These are phyloP conservation scores for Avena eriantha DNA, from an alignment of 176 grass and related monocot species.

Conservation along the genomic window DNA sequence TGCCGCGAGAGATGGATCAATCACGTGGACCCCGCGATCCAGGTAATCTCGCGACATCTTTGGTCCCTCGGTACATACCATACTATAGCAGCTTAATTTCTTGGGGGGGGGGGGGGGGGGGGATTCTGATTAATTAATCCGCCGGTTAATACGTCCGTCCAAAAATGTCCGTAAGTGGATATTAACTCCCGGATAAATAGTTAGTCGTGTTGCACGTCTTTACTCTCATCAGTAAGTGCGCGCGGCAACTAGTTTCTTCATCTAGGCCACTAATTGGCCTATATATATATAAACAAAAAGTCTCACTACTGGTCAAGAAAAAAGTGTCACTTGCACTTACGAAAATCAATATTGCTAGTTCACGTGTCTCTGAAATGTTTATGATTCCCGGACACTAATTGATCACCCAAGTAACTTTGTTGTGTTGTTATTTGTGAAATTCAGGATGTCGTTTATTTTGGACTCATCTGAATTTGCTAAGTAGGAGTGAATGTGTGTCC, in stretches of 20 bases:
- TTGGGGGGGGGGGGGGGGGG: no score
- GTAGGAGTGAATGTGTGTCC: background rate
- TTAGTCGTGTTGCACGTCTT: slow-evolving; percentile 7
- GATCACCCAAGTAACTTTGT: background rate
- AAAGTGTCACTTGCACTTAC: background rate
- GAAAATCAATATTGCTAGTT: background rate
- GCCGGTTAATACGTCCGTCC: background rate
- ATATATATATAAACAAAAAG: background rate
- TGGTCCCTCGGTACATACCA: background rate
- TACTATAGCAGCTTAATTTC: background rate
- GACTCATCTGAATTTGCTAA: background rate
- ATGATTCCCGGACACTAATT: background rate
- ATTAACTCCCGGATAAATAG: slow-evolving; percentile 4
- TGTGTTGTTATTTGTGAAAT: background rate
- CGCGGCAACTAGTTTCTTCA: background rate
- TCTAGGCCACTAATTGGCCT: background rate
- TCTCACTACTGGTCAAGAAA: background rate
- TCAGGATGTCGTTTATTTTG: background rate
- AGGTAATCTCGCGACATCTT: slow-evolving; percentile 43
- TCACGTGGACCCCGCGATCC: slow-evolving; percentile 62
- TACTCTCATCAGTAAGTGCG: background rate
- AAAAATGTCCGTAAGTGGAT: background rate
- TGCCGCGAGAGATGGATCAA: slow-evolving; percentile 89
- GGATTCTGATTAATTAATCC: background rate
- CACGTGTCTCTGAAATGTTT: background rate